These are phyloP conservation scores for Neckera pumila DNA, from an alignment of 225 moss, liverwort and hornwort species.

Conservation along the genomic window DNA sequence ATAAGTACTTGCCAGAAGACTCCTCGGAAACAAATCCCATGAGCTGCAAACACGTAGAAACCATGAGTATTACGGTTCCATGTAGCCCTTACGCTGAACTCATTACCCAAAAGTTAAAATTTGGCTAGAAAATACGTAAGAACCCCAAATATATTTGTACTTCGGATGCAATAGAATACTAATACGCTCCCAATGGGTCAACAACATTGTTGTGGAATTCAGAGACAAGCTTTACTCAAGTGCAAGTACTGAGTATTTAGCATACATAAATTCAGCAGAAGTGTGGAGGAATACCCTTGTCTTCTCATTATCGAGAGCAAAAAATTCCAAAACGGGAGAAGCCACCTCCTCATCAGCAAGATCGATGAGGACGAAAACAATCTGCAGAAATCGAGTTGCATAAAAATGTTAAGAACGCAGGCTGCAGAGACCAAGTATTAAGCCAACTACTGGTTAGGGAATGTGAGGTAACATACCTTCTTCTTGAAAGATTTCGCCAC, in stretches of 20 bases:
- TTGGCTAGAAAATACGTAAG: not conserved
- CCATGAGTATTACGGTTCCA: not conserved
- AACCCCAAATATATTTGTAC: not conserved
- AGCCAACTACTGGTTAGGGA: not conserved
- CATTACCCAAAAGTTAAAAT: not conserved
- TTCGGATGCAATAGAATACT: not conserved
- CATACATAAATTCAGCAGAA: not conserved
- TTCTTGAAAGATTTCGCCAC: conserved; percentile 51
- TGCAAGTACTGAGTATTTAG: not conserved
- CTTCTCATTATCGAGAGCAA: conserved; percentile 46
- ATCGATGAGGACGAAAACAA: conserved; percentile 66
- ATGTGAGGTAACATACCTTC: conserved; percentile 28
- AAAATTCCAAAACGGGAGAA: conserved; percentile 47
- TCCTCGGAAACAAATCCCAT: conserved; percentile 57
- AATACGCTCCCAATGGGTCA: not conserved
- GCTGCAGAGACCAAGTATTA: not conserved
- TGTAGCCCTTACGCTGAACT: not conserved
- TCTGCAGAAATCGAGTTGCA: conserved; percentile 27
- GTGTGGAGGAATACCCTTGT: conserved; percentile 24
- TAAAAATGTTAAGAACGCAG: not conserved
- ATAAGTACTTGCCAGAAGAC: conserved; percentile 44
- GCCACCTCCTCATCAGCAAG: conserved; percentile 57
- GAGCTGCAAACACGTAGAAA: conserved; percentile 36
- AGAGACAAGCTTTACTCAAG: not conserved
- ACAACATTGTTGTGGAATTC: not conserved